A percentile compares a stretch with the other conserved stretches of the same genome.
These are phyloP conservation scores for Pichia sp. DNA, from an alignment of 1,139 yeast species.

Conservation along the genomic window DNA sequence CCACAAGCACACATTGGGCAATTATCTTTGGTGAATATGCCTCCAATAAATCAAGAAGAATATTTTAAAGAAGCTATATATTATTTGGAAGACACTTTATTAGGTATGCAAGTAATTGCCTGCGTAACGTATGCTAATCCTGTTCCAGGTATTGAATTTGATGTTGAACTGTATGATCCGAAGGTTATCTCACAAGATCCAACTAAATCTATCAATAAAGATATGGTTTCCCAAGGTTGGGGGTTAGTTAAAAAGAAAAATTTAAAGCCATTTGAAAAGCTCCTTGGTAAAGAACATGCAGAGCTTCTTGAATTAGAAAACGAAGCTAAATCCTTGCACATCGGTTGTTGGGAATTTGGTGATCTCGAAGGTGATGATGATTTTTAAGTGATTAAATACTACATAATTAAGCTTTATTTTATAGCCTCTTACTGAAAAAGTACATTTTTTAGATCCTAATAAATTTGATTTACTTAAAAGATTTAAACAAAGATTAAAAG, in stretches of 20 bases:
- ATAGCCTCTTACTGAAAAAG: too few relatives aligned
- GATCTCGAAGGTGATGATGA: slow-evolving; percentile 62
- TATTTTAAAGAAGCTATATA: slow-evolving; percentile 56
- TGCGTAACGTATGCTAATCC: slow-evolving; percentile 43
- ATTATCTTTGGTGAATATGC: slow-evolving; percentile 52
- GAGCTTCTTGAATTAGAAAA: slow-evolving; percentile 40
- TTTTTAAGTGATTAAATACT: too few relatives aligned
- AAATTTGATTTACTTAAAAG: too few relatives aligned
- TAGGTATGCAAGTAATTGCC: slow-evolving; percentile 54
- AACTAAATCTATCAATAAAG: slow-evolving; percentile 56
- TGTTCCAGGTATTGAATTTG: slow-evolving; percentile 37
- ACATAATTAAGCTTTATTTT: too few relatives aligned
- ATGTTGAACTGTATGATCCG: slow-evolving; percentile 56
- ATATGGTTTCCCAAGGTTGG: slow-evolving; percentile 58
- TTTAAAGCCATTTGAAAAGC: slow-evolving; percentile 33
- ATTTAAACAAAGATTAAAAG: too few relatives aligned
- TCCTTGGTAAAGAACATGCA: slow-evolving; percentile 34
- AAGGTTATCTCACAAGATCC: slow-evolving; percentile 49
- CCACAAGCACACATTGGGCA: slow-evolving; percentile 54
- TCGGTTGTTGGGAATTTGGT: slow-evolving; percentile 81
- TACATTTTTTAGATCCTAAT: too few relatives aligned
- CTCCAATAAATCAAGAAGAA: slow-evolving; percentile 51
- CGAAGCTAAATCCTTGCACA: slow-evolving; percentile 45
- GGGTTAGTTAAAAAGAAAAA: slow-evolving; percentile 48
- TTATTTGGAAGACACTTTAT: slow-evolving; percentile 48